Conservation (phyloP, 192 early-diverging fungal genomes). For the Coemansia sp. region DNA sequence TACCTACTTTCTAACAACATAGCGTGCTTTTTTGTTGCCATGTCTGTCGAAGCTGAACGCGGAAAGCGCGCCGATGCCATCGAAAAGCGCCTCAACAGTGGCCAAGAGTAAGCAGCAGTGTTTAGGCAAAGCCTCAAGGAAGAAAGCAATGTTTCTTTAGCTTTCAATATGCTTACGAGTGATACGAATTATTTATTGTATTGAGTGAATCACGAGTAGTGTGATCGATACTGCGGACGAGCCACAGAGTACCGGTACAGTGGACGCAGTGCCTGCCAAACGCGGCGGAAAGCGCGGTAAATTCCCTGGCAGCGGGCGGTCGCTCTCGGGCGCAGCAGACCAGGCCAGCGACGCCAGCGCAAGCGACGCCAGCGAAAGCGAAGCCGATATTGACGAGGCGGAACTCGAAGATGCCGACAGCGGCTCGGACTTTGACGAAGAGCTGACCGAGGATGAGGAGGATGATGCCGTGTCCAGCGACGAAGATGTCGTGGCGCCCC, state of each 20-base stretch:
- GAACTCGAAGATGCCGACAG: constrained; percentile 32
- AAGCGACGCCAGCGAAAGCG: constrained; percentile 30
- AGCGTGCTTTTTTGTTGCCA: constrained; percentile 3
- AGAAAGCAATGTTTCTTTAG: no score
- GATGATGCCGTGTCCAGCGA: constrained; percentile 20
- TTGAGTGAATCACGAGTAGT: neutral
- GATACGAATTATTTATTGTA: neutral
- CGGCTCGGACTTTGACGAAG: constrained; percentile 16
- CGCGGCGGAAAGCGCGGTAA: constrained; percentile 19
- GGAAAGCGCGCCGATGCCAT: constrained; percentile 25
- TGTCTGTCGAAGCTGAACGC: constrained; percentile 26
- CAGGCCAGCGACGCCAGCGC: constrained; percentile 19
- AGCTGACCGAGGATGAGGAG: constrained; percentile 20
- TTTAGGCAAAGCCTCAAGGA: neutral
- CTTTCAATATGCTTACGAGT: no score
- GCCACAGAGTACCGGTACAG: neutral
- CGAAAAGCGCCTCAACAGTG: constrained; percentile 20
- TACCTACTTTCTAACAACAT: no score
- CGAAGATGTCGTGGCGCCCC: constrained; percentile 16
- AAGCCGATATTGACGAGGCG: constrained; percentile 34
- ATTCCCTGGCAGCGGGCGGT: constrained; percentile 39
- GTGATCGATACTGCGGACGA: neutral
- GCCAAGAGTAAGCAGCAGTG: constrained; percentile 7
- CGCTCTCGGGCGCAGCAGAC: constrained; percentile 17
- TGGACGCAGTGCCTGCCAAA: constrained; percentile 23